Evolutionary conservation across 495 filamentous ascomycete genomes (phyloP).

Genomic region (Podospora australis): DNA sequence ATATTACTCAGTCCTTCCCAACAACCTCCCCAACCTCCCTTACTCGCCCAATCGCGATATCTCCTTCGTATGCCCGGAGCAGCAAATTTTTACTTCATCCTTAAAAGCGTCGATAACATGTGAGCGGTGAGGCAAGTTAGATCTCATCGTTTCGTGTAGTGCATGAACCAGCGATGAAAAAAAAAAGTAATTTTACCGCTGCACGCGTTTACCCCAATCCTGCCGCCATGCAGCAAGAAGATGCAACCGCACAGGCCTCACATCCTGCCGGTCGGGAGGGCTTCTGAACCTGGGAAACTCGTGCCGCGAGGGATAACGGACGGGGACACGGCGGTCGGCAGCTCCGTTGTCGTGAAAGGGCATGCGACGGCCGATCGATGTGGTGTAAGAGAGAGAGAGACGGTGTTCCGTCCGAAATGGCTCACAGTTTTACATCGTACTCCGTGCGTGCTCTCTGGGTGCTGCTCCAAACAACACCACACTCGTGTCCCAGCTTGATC

Average conservation of each 20-base stretch:
- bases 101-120: background rate
- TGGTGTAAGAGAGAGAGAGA: too few relatives aligned
- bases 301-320: background rate
- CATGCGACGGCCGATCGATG: too few relatives aligned
- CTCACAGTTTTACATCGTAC: too few relatives aligned
- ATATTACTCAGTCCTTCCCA: too few relatives aligned
- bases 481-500: too few relatives aligned
- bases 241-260: constrained; percentile 3
- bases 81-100: background rate
- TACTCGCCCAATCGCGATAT: too few relatives aligned
- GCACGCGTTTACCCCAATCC: constrained; percentile 12
- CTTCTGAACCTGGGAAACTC: background rate
- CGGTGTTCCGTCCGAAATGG: too few relatives aligned
- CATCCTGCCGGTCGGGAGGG: constrained; percentile 11
- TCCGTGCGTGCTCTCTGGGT: too few relatives aligned
- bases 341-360: background rate
- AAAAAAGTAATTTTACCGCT: constrained; percentile 22
- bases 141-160: constrained; percentile 5
- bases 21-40: too few relatives aligned
- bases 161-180: constrained; percentile 26
- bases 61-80: too few relatives aligned
- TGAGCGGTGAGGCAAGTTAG: constrained; percentile 12
- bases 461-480: too few relatives aligned
- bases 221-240: background rate
- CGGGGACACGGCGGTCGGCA: background rate